Evolutionary conservation across 768 basidiomycete species (phyloP), one percentile per base, ranked within the genome.

Genomic region (Dendrothele bispora): DNA sequence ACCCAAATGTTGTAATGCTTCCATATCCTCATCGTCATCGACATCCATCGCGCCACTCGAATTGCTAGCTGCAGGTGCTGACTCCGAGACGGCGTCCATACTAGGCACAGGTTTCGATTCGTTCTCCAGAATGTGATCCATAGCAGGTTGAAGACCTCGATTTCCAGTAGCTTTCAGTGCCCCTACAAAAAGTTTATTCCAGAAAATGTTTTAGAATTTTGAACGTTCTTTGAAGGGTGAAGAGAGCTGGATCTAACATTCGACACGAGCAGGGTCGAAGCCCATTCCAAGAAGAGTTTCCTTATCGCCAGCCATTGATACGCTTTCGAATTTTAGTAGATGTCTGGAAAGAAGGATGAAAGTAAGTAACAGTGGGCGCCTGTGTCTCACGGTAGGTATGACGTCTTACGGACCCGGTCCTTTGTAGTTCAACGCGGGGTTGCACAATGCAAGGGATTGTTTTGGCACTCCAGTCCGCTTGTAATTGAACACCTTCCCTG

Each of bases 41-140:
- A 78, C 78, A 71, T 77, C 78, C 28, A 71, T 60, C 20, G 58
- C 61, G 22, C 50, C 39, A 39, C 61, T 54, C 27, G 51, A 49
- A 5, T 51, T 43, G 2, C 58, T 41, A 39, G 56, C 43, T 1
- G 69, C 48, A 18, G 70, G 34, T 12, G 57, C 41, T n/a, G 49
- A 65, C 39, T 75, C 70, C 2, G 65, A 62, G 2, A 76, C 74
- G 12, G 66, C 63, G 21, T 67, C 66, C 4, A 80, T 65, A 61
- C 88, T 81, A 8, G 94, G 91, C 8, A 95, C 72, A 1, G 85
- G 73, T 49, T 91, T 73, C 5, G 80, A 80, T 43, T 89, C 85
- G 59, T 98, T 79, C 65, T 85, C 88, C 29, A 97, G 68, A 29
- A 97, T 71, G 65, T 89, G 86, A 58, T 97, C 94, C 88, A 94